Percentiles rank a stretch among this genome's conserved stretches.
Evolutionary conservation across 495 filamentous ascomycete genomes (phyloP).

Genomic region (Aspergillus sparsus): DNA sequence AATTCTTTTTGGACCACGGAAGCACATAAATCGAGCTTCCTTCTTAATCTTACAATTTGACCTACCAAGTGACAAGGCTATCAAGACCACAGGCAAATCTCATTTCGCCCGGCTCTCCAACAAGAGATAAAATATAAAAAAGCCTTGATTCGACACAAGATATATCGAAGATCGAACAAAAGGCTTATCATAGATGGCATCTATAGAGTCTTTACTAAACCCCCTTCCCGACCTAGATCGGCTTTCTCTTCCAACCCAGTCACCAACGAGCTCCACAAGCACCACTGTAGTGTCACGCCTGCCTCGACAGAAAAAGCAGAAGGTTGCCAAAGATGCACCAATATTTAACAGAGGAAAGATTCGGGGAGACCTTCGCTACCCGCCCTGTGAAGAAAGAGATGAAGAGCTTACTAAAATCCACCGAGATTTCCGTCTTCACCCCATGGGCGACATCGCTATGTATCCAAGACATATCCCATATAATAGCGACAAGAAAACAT

Average conservation of each 20-base stretch:
- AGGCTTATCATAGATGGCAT: constrained; percentile 21
- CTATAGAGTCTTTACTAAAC: constrained; percentile 31
- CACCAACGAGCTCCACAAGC: constrained; percentile 23
- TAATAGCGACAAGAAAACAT: constrained; percentile 86
- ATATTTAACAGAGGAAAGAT: constrained; percentile 58
- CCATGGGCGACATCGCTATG: constrained; percentile 66
- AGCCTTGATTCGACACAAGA: background rate
- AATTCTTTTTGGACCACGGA: constrained; percentile 9
- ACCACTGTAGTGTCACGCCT: constrained; percentile 19
- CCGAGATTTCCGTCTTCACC: constrained; percentile 61
- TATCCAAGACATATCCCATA: constrained; percentile 85
- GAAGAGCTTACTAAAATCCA: constrained; percentile 56
- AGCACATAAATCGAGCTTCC: constrained; percentile 16
- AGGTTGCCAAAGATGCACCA: constrained; percentile 61
- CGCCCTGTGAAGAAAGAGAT: constrained; percentile 64
- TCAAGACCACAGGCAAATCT: background rate
- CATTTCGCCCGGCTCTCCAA: background rate
- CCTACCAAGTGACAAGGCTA: background rate
- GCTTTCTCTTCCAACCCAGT: constrained; percentile 17
- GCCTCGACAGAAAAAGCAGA: constrained; percentile 44
- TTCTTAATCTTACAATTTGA: constrained; percentile 10
- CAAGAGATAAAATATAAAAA: constrained; percentile 1
- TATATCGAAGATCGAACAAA: background rate
- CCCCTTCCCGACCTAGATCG: constrained; percentile 20
- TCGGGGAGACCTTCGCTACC: constrained; percentile 64